These are phyloP conservation scores for Fusarium compactum DNA, from an alignment of 2,329 filamentous ascomycete species.

Conservation along the genomic window DNA sequence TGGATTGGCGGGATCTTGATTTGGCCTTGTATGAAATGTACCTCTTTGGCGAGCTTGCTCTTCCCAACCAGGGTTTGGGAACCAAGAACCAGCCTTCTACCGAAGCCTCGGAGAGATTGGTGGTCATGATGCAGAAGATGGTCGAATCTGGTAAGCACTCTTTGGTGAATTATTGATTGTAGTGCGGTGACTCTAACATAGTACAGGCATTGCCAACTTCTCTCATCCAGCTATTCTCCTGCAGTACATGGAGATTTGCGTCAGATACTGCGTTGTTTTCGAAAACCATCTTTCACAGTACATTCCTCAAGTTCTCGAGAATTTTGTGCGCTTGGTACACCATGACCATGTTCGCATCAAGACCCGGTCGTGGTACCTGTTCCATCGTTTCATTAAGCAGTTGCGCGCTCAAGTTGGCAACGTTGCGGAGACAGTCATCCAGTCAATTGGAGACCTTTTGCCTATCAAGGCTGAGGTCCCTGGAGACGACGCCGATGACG, in stretches of 20 bases:
- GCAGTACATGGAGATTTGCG: constrained; percentile 98
- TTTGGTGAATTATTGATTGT: not conserved
- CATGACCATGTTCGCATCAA: constrained; percentile 89
- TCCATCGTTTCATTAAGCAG: constrained; percentile 91
- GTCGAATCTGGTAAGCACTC: constrained; percentile 82
- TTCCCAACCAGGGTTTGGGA: constrained; percentile 88
- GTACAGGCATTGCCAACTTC: constrained; percentile 82
- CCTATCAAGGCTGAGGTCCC: constrained; percentile 91
- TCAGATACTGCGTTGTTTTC: constrained; percentile 93
- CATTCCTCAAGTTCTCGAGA: constrained; percentile 88
- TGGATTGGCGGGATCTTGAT: constrained; percentile 96
- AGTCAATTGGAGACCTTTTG: constrained; percentile 88
- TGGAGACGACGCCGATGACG: constrained; percentile 81
- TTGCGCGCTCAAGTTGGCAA: constrained; percentile 86
- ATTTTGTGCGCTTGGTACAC: constrained; percentile 91
- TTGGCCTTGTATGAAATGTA: constrained; percentile 96
- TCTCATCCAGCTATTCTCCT: constrained; percentile 91
- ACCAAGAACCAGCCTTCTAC: constrained; percentile 85
- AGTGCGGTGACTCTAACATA: constrained; percentile 24
- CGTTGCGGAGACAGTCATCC: constrained; percentile 90
- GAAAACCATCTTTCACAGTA: constrained; percentile 79
- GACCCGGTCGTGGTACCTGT: constrained; percentile 95
- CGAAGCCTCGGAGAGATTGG: constrained; percentile 81
- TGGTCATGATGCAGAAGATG: constrained; percentile 96
- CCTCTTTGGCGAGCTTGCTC: constrained; percentile 92